A percentile compares a stretch with the other conserved stretches of the same genome.
phyloP scores from a whole-genome alignment of 495 filamentous ascomycete genomes.

The Cladorrhinum samala region DNA sequence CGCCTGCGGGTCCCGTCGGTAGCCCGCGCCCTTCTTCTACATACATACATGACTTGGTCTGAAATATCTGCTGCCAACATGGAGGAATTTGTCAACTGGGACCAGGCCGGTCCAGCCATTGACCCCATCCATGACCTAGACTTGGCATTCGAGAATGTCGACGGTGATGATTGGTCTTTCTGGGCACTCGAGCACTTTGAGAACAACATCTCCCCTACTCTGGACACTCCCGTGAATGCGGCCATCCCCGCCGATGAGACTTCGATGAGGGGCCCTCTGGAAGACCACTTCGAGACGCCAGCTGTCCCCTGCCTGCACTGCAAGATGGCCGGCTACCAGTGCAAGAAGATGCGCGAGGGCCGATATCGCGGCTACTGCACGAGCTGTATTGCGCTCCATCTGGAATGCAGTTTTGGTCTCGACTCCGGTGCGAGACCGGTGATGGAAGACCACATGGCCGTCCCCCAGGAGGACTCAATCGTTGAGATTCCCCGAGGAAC shows the following conservation, averaged over 20 bases:
- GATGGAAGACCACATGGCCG: constrained; percentile 39
- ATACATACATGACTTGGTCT: no score
- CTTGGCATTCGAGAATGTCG: constrained; percentile 39
- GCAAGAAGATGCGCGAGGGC: constrained; percentile 66
- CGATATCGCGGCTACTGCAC: constrained; percentile 64
- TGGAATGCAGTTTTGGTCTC: constrained; percentile 61
- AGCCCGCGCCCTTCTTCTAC: constrained; percentile 11
- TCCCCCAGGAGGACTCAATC: constrained; percentile 43
- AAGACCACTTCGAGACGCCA: constrained; percentile 34
- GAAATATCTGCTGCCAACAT: no score
- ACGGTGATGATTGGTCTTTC: constrained; percentile 44
- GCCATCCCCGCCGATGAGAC: constrained; percentile 11
- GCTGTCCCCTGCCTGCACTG: constrained; percentile 65
- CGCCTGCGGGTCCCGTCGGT: no score
- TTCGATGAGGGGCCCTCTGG: constrained; percentile 14
- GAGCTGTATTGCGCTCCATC: constrained; percentile 68
- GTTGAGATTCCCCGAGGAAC: constrained; percentile 31
- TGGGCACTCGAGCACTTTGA: constrained; percentile 45
- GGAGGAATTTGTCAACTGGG: constrained; percentile 46
- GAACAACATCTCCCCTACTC: constrained; percentile 22
- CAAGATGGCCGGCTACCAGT: constrained; percentile 59
- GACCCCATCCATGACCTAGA: constrained; percentile 34
- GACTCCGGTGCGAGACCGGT: constrained; percentile 27
- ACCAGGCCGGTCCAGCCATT: constrained; percentile 26
- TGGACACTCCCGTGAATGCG: constrained; percentile 13